Evolutionary conservation across 441 rosid genomes (phyloP), one percentile per base, ranked within the genome.

Genomic region (Hura crepitans): DNA sequence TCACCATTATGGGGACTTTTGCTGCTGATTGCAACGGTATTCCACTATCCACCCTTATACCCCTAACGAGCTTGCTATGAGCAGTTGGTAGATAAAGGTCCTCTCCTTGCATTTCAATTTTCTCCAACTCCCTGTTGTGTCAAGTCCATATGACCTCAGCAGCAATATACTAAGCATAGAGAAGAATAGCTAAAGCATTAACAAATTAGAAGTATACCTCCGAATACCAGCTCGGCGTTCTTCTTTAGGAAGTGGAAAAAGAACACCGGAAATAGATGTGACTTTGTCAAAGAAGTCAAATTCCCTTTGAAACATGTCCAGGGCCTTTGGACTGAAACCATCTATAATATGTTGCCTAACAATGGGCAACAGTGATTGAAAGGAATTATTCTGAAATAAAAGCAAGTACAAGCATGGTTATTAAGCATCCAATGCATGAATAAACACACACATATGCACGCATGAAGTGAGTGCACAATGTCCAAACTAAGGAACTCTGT

Each of bases 1-100:
- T 84, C 66, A 95, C 88, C 96, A 95, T 86, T 66, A 95, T 95
- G 72, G 99, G 99, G 76, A 95, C 99, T 80, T 95, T 95, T 50
- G 98, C 99, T 12, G 98, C 99, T 27, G 99, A 95, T 37, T 95
- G 99, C 35, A 95, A 82, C 11, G 99, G 99, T 86, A 95, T 95
- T 76, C 99, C 99, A 82, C 99, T 95, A 79, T 92, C 97, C 68
- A 88, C 88, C 27, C 70, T 87, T 66, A 95, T 90, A 66, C 96
- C 96, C 83, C 89, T 85, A 45, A 95, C 99, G 78, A 95, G 90
- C 84, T 89, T 95, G 77, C 47, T 84, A 25, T 91, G 85, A 72
- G 97, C 99, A 35, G 99, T 95, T 51, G 98, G 99, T 71, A 95
- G 78, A 82, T 95, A 95, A 43, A 95, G 97, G 72, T 95, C 98